Evolutionary conservation across 331 rosid species (phyloP), one percentile per base, ranked within the genome.

Genomic region (Pyrus hybrid): DNA sequence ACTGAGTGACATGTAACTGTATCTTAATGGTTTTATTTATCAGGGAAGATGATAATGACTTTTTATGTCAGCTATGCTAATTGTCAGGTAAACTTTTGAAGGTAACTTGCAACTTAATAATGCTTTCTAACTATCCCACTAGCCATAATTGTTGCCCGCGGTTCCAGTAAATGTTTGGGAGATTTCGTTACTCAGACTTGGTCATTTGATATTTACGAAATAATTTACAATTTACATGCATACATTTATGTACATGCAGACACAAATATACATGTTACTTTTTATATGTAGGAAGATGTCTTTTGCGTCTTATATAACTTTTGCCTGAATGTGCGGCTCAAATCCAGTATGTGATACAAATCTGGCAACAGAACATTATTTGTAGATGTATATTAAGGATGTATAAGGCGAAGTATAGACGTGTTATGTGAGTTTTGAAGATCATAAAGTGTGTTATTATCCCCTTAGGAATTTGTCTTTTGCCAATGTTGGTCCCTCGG

Each of bases 41-140:
- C 84, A 90, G 97, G 97, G 88, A 45, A 33, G 97, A 92, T 77
- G 97, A 92, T 3, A 83, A 87, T 58, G 99, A 95, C 82, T 95
- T 95, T 76, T 81, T 95, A 62, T 83, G 89, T 86, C 92, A 92
- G 88, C 90, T 95, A 21, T 92, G 97, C 86, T 89, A 81, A 81
- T 77, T 86, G 66, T 17, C 85, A 3, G 99, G 99, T 72, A 94
- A 92, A 78, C 93, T 94, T 71, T 77, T 90, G 30, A 94, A 80
- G 97, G 99, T 94, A 86, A 64, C 25, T 58, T 13, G 17, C 68
- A 79, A n/a, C 64, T 33, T 69, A 61, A 63, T 29, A 53, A 30
- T 71, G 28, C 70, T 70, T 20, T 7, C 37, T 32, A 7, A 61
- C 33, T n/a, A 54, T 71, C 47, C n/a, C 22, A n/a, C 16, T 18